Percentiles rank a stretch among this genome's conserved stretches.
Conservation (phyloP, 164 flowering plant genomes). For the Vitis cinerea region DNA sequence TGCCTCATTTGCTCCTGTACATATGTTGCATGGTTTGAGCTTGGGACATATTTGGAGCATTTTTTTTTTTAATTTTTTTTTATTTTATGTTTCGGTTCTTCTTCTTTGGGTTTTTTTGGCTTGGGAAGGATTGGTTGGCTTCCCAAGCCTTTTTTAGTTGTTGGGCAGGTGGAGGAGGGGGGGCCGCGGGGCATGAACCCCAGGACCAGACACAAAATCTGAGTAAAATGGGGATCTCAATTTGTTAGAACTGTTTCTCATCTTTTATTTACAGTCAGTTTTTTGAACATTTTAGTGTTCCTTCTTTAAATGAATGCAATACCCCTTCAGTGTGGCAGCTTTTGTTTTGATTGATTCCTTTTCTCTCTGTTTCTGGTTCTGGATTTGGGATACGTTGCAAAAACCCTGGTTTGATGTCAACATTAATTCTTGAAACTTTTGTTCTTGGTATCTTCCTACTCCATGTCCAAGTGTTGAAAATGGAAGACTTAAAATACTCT, state of each 20-base stretch:
- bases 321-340: slow-evolving; percentile 3
- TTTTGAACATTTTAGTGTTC: slow-evolving; percentile 7
- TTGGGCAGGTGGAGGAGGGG: slow-evolving; percentile 3
- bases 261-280: slow-evolving; percentile 15
- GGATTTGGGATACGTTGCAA: too few species aligned
- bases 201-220: slow-evolving; percentile 8
- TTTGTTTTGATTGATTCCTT: neutral
- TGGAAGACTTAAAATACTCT: too few species aligned
- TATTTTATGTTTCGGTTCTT: neutral
- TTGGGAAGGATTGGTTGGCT: slow-evolving; percentile 9
- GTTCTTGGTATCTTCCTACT: too few species aligned
- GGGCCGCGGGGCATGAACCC: neutral
- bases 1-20: slow-evolving; percentile 43
- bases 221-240: slow-evolving; percentile 19
- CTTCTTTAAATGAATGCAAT: slow-evolving; percentile 13
- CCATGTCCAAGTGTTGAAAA: too few species aligned
- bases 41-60: slow-evolving; percentile 23
- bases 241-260: slow-evolving; percentile 27
- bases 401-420: too few species aligned
- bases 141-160: slow-evolving; percentile 9
- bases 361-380: neutral
- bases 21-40: slow-evolving; percentile 36
- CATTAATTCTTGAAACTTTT: too few species aligned
- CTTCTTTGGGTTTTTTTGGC: slow-evolving; percentile 2
- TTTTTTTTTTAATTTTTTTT: slow-evolving; percentile 15